Percentiles rank a stretch among this genome's conserved stretches.
Conservation (phyloP, 1,284 basidiomycete species). For the Rhodotorula sp. region DNA sequence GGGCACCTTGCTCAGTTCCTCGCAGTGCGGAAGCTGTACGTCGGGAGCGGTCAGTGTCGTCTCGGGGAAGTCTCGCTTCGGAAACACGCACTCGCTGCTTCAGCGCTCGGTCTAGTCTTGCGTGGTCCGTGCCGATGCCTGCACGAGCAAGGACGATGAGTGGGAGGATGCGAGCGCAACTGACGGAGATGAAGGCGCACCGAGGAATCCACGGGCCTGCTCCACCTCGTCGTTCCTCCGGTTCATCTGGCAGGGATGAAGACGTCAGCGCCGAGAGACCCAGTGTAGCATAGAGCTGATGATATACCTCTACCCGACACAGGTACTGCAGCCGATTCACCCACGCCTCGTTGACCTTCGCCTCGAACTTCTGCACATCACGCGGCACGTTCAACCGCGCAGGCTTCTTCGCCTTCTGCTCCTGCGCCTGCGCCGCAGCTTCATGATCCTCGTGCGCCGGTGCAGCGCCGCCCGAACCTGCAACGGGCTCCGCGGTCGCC, state of each 20-base stretch:
- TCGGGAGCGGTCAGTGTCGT: neutral
- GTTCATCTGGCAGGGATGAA: constrained; percentile 52
- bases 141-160: neutral
- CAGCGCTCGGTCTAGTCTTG: constrained; percentile 42
- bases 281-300: too few species aligned
- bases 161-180: neutral
- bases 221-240: constrained; percentile 67
- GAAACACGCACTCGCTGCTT: too few species aligned
- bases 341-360: constrained; percentile 68
- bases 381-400: constrained; percentile 23
- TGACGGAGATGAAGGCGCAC: constrained; percentile 49
- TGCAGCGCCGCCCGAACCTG: too few species aligned
- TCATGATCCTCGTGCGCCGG: too few species aligned
- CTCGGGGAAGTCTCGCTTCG: constrained; percentile 56
- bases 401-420: constrained; percentile 40
- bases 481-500: neutral
- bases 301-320: constrained; percentile 62
- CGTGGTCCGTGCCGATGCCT: constrained; percentile 49
- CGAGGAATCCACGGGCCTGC: constrained; percentile 78
- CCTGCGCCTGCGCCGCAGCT: constrained; percentile 46
- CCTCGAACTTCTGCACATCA: constrained; percentile 62
- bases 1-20: constrained; percentile 60
- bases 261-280: neutral
- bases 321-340: constrained; percentile 67
- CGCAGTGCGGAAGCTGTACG: constrained; percentile 70